Evolutionary conservation across 139 green algal species (phyloP), one percentile per base, ranked within the genome.

Genomic region (Chlorella sp.): DNA sequence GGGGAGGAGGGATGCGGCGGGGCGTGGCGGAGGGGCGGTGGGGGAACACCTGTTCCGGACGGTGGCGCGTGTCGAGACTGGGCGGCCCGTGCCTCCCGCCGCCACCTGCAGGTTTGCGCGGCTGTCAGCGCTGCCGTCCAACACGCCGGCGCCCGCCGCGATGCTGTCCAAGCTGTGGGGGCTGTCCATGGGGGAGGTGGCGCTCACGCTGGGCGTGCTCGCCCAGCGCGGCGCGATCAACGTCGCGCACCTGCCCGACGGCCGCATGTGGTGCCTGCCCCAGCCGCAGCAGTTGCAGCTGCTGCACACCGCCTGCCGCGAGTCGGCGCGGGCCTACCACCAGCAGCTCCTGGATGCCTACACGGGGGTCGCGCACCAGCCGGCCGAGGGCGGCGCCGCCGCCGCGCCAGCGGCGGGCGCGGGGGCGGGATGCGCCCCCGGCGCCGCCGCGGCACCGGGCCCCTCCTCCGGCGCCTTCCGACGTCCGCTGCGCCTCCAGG

Each of bases 141-240:
- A 92, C 41, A 88, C 84, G 3, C 87, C 89, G n/a, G 76, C 89
- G 23, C 90, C 89, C 12, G 3, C 86, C 23, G 59, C 73, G 4
- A 79, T 90, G 70, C 67, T 93, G 70, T n/a, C 41, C 43, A 79
- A 70, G 71, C 77, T 96, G 56, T 96, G 91, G 91, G n/a, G 51
- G 31, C 25, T 62, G 11, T 31, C 35, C 3, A 27, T 64, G 12
- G 12, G 17, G 12, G 77, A 88, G 0, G 83, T 76, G 15, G 72
- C 70, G 53, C 63, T 43, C 23, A 71, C 35, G 1, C 35, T 77
- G 12, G 70, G 75, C 4, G 55, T 74, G 12, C 66, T 85, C 45
- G 60, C 82, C 73, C 60, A 55, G 27, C 61, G 56, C 31, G 81
- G 77, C 29, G 12, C 87, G n/a, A 60, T 89, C 66, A 82, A 82